Conservation (phyloP, 371 early-diverging fungal species). For the Lichtheimia ramosa region DNA sequence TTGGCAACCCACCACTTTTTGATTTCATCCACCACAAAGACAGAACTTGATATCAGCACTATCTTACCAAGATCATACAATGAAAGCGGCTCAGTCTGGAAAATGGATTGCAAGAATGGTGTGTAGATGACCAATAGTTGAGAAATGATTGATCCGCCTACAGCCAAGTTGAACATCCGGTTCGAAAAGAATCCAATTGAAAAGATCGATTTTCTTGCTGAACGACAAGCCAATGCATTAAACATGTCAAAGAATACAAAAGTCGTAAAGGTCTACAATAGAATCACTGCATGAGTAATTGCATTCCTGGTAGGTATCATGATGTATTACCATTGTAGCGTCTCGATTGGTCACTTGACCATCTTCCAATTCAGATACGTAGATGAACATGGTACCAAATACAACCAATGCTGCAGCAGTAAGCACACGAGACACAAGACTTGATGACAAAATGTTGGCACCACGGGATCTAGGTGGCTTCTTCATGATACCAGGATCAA, state of each 20-base stretch:
- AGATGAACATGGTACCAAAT: slow-evolving; percentile 84
- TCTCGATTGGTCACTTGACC: slow-evolving; percentile 76
- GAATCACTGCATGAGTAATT: not conserved
- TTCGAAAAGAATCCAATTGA: slow-evolving; percentile 82
- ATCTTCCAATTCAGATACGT: slow-evolving; percentile 76
- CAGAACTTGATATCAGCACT: slow-evolving; percentile 63
- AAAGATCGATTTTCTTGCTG: slow-evolving; percentile 80
- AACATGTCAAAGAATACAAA: slow-evolving; percentile 97
- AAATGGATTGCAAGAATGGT: slow-evolving; percentile 89
- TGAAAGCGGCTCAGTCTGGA: slow-evolving; percentile 87
- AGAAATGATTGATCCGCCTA: slow-evolving; percentile 78
- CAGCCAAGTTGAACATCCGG: slow-evolving; percentile 84
- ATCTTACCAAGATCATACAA: slow-evolving; percentile 72
- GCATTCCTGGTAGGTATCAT: not conserved
- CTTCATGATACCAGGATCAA: slow-evolving; percentile 81
- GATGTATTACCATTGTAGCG: slow-evolving; percentile 83
- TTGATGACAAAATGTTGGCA: slow-evolving; percentile 76
- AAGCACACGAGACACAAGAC: slow-evolving; percentile 75
- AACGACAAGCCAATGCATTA: slow-evolving; percentile 91
- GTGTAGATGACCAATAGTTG: slow-evolving; percentile 88
- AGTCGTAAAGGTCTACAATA: slow-evolving; percentile 86
- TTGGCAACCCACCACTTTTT: slow-evolving; percentile 49
- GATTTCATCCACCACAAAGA: slow-evolving; percentile 82
- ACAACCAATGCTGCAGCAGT: slow-evolving; percentile 83
- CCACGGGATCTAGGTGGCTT: slow-evolving; percentile 78